Evolutionary conservation across 106 monocot genomes (phyloP), one percentile per base, ranked within the genome.

Genomic region (Amphibolis antarctica): DNA sequence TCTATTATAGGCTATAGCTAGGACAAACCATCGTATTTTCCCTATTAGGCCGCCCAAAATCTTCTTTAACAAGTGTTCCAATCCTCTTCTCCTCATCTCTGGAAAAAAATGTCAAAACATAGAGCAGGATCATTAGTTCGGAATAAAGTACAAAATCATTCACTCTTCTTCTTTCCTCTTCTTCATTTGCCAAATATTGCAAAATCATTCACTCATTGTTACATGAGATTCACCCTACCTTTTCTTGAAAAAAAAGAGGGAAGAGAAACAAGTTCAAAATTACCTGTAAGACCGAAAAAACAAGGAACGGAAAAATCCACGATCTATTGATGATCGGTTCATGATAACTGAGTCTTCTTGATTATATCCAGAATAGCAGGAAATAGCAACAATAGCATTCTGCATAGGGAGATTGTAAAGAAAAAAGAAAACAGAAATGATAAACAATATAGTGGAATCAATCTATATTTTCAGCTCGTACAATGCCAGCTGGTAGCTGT

Each of bases 331-430:
- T 14, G 96, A 98, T 70, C 90, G 96, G 66, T 96, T 98, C 96
- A 98, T 98, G 70, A 98, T 98, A 56, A 98, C 96, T 72, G 96
- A 98, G 60, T 98, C 96, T 80, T 98, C 96, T 87, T 98, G 96
- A 66, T 98, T 98, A 60, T 98, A 98, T n/a, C 96, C 96, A 66
- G 96, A 98, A 70, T 98, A 98, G 74, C 96, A 98, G 18, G 96
- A 53, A 79, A 98, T 98, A 46, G 96, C 96, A 76, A 98, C 96
- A 87, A 98, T 98, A 15, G 96, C 96, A 85, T 98, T 98, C 96
- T 98, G 29, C 61, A 56, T 17, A 46, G 44, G 18, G 27, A 72
- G 26, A 17, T 7, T 36, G n/a, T n/a, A n/a, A n/a, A 36, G 36
- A 43, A 9, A 62, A 44, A 3, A 21, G 42, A 23, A 68, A 55